Evolutionary conservation across 148 eudicot species (phyloP).

Genomic region (Rheum nobile): DNA sequence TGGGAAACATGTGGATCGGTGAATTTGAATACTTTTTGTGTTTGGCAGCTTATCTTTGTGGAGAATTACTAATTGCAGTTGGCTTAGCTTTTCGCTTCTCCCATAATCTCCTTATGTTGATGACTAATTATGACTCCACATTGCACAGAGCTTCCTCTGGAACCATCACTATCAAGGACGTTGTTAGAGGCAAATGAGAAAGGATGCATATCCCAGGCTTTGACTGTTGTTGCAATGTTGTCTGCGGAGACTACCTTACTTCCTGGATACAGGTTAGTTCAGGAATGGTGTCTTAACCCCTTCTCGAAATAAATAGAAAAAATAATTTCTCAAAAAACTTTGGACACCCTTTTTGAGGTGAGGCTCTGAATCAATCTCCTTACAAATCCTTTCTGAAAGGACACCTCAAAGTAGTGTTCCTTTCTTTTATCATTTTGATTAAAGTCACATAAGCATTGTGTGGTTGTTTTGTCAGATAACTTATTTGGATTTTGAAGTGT

Average conservation of each 20-base stretch:
- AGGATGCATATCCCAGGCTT: slow-evolving; percentile 81
- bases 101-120: not conserved
- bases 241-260: slow-evolving; percentile 89
- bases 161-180: slow-evolving; percentile 94
- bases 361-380: not conserved
- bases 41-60: too few relatives aligned
- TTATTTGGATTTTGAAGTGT: not conserved
- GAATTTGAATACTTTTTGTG: too few relatives aligned
- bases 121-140: not conserved
- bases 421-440: not conserved
- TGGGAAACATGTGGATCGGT: too few relatives aligned
- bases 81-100: not conserved
- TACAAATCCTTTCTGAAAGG: not conserved
- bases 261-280: slow-evolving; percentile 53
- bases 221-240: slow-evolving; percentile 92
- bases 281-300: not conserved
- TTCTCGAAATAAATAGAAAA: not conserved
- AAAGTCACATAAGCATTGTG: not conserved
- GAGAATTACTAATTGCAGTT: too few relatives aligned
- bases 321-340: not conserved
- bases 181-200: slow-evolving; percentile 77
- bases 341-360: not conserved
- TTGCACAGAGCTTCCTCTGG: slow-evolving; percentile 80
- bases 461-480: not conserved
- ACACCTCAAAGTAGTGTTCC: not conserved